Evolutionary conservation across 1,139 yeast species (phyloP).

Genomic region (Pichia kudriavzevii): DNA sequence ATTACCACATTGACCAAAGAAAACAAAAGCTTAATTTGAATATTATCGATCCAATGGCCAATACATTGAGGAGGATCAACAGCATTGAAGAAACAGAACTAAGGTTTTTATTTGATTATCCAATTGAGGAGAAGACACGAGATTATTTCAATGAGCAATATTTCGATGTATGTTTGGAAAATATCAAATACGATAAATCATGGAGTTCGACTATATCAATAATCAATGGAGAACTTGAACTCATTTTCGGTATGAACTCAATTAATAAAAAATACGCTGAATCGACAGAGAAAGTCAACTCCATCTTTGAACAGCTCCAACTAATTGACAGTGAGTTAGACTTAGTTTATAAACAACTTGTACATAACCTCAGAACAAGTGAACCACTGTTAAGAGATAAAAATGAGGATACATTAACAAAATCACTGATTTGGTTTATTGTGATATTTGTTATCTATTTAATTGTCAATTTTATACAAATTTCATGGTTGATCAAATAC

Average conservation of each 20-base stretch:
- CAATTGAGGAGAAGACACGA: slow-evolving; percentile 11
- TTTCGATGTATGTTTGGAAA: slow-evolving; percentile 27
- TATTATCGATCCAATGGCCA: slow-evolving; percentile 23
- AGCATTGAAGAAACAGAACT: slow-evolving; percentile 14
- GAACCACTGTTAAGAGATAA: slow-evolving; percentile 23
- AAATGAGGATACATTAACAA: slow-evolving; percentile 22
- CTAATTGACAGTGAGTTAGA: slow-evolving; percentile 19
- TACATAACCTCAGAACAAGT: slow-evolving; percentile 12
- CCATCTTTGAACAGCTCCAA: slow-evolving; percentile 8
- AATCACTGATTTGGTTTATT: slow-evolving; percentile 14
- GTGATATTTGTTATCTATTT: slow-evolving; percentile 14
- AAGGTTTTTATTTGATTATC: slow-evolving; percentile 21
- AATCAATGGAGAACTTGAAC: slow-evolving; percentile 17
- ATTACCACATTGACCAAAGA: slow-evolving; percentile 13
- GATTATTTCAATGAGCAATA: slow-evolving; percentile 16
- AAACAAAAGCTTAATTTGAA: slow-evolving; percentile 23
- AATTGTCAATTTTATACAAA: slow-evolving; percentile 15
- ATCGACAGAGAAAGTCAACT: slow-evolving; percentile 14
- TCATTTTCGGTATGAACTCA: slow-evolving; percentile 23
- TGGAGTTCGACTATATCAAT: slow-evolving; percentile 20
- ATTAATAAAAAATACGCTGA: slow-evolving; percentile 19
- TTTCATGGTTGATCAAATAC: slow-evolving; percentile 21
- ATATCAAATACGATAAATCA: slow-evolving; percentile 22
- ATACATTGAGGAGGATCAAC: slow-evolving; percentile 22
- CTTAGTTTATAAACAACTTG: slow-evolving; percentile 13